Evolutionary conservation across 2,329 filamentous ascomycete species (phyloP), one percentile per base, ranked within the genome.

Genomic region (Trichocomaceae sp.): DNA sequence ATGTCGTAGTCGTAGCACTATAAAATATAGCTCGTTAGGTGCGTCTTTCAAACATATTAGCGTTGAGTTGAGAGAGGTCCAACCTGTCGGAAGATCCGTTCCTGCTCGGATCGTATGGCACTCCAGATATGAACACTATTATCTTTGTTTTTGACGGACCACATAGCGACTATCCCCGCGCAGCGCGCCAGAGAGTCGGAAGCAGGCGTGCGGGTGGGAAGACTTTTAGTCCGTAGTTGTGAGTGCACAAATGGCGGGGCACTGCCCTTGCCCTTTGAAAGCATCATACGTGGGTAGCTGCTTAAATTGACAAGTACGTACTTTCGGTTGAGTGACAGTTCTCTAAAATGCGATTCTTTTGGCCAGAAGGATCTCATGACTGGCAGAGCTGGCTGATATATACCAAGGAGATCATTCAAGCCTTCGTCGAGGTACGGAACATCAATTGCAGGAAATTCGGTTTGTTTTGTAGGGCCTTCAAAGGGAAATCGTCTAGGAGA

Each of bases 61-160:
- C n/a, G 37, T 33, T 9, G n/a, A 9, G 20, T 6, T 2, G 1
- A 2, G 8, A 13, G n/a, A 17, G 17, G 12, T 15, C 12, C 33
- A 22, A 52, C 50, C 15, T 52, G n/a, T 33, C 46, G 17, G 10
- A 45, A 45, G n/a, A 52, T 2, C 19, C 50, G 50, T 19, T 52
- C 50, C 50, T 52, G 50, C 50, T 52, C 50, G 23, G 41, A 46
- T 15, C 50, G 50, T 33, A 52, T 52, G 45, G 41, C 50, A 35
- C 13, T 52, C 50, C 50, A 52, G 26, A 52, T 52, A 31, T 52
- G 41, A 12, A 45, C 5, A 26, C 50, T 33, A 37, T 52, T 52
- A 37, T 52, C 17, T n/a, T 35, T 52, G 10, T 23, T 35, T 19
- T 52, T 52, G 26, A 52, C 50, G 15, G 41, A 52, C 50, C 50